These are phyloP conservation scores for Hypholoma sublateritium DNA, from an alignment of 768 basidiomycete genomes.

Conservation along the genomic window DNA sequence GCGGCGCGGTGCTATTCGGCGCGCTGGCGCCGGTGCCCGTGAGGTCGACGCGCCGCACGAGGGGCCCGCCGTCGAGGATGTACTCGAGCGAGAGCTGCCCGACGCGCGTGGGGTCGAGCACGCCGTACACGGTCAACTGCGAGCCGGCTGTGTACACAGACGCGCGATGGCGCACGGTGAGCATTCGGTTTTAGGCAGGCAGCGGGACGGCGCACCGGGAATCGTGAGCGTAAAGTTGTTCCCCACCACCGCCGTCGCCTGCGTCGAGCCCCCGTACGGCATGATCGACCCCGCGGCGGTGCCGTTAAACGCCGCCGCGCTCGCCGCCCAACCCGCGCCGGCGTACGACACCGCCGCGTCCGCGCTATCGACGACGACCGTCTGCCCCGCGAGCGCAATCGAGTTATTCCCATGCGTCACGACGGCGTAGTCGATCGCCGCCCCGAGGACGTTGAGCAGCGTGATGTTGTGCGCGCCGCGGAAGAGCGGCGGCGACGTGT, in stretches of 20 bases:
- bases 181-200: no score
- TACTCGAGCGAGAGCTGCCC: neutral
- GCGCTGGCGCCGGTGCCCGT: no score
- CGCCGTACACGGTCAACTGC: neutral
- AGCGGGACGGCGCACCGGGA: neutral
- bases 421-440: neutral
- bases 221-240: neutral
- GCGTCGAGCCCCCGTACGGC: neutral
- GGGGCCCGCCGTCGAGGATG: neutral
- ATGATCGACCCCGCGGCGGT: neutral
- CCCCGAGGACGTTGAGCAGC: neutral
- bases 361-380: neutral
- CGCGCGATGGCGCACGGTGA: no score
- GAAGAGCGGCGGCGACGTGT: neutral
- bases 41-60: neutral
- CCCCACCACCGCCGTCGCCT: neutral
- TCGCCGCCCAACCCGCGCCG: neutral
- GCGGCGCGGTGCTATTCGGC: neutral
- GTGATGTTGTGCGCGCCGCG: neutral
- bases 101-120: neutral
- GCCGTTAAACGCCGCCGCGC: neutral
- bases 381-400: neutral
- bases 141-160: neutral
- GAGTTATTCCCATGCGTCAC: neutral
- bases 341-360: neutral